Conservation (phyloP, 1,284 basidiomycete species). For the Ganoderma resinaceum region DNA sequence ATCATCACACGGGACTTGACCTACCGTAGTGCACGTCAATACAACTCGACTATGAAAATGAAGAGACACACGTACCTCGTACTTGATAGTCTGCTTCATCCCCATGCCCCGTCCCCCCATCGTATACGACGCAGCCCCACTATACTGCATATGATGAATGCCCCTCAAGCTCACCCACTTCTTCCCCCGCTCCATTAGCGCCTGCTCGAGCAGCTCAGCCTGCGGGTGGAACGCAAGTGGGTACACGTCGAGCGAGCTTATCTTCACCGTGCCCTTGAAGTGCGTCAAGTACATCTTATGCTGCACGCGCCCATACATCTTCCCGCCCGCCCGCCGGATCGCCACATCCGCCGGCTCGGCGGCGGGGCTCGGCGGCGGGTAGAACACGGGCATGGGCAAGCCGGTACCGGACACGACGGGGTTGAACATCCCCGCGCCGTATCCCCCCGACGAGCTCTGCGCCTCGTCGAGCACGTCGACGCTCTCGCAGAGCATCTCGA, state of each 20-base stretch:
- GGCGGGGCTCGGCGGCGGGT: neutral
- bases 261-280: slow-evolving; percentile 57
- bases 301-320: slow-evolving; percentile 46
- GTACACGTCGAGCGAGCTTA: slow-evolving; percentile 55
- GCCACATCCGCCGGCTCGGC: slow-evolving; percentile 8
- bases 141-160: slow-evolving; percentile 61
- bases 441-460: neutral
- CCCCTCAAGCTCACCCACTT: slow-evolving; percentile 59
- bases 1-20: slow-evolving; percentile 56
- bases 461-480: slow-evolving; percentile 52
- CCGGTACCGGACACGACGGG: neutral
- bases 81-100: slow-evolving; percentile 46
- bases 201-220: slow-evolving; percentile 44
- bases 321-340: slow-evolving; percentile 19
- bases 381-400: neutral
- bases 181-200: slow-evolving; percentile 53
- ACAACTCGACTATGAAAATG: neutral
- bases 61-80: slow-evolving; percentile 47
- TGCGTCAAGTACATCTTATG: slow-evolving; percentile 45
- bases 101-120: neutral
- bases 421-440: slow-evolving; percentile 13
- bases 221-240: slow-evolving; percentile 57
- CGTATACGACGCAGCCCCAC: slow-evolving; percentile 50
- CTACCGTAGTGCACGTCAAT: slow-evolving; percentile 17
- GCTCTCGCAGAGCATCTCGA: slow-evolving; percentile 53